Evolutionary conservation across 306 rosid species (phyloP).

Genomic region (Erythrophleum fordii): DNA sequence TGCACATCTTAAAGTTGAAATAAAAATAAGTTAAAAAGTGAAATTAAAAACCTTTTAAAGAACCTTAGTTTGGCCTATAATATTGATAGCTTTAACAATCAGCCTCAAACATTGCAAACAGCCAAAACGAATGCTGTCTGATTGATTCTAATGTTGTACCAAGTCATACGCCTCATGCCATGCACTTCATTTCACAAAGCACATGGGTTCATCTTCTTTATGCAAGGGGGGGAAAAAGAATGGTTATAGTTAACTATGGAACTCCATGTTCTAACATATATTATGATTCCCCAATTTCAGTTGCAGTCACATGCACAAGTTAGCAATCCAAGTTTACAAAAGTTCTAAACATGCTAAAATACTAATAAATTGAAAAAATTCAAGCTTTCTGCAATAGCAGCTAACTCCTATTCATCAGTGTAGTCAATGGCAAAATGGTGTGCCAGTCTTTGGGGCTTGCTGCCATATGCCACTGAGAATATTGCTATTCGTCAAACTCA

Average conservation of each 20-base stretch:
- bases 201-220: constrained; percentile 16
- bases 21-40: neutral
- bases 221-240: constrained; percentile 12
- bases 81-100: neutral
- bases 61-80: neutral
- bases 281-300: neutral
- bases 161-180: constrained; percentile 24
- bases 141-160: constrained; percentile 10
- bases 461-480: neutral
- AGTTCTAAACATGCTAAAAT: neutral
- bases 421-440: neutral
- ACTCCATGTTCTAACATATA: neutral
- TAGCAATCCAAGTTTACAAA: neutral
- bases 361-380: neutral
- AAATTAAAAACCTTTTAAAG: neutral
- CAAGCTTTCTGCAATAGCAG: neutral
- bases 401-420: neutral
- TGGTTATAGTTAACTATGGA: constrained; percentile 10
- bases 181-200: constrained; percentile 28
- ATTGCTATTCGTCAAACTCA: constrained; percentile 4
- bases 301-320: neutral
- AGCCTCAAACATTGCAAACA: constrained; percentile 10
- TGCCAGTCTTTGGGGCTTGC: neutral
- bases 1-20: neutral
- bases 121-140: constrained; percentile 13